Base-by-base conservation (phyloP, 495 filamentous ascomycete species). In the Chaetomium tenue region DNA sequence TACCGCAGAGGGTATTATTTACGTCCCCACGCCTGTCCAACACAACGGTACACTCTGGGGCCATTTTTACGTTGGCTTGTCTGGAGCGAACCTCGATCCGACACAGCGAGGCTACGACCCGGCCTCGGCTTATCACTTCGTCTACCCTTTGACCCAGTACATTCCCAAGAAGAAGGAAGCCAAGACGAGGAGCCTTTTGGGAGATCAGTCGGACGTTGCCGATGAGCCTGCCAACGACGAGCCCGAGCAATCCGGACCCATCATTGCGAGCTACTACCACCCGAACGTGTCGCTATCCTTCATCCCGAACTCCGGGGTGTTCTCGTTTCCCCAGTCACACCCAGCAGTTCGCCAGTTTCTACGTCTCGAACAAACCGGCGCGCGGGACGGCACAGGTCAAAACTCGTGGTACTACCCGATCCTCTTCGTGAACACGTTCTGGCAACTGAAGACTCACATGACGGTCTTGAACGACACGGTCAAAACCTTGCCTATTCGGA, bases 331-430 rank as follows among this genome's bases (percentile, higher is more conserved):
- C n/a, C 79, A 83, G 60, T 77, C 91, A 60, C 89, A 91, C 60
- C 89, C 90, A 0, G 88, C 91, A 1, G 77, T 89, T 53, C 85
- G 88, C 13, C 87, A 92, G 70, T 91, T 89, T 71, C 75, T 97
- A 2, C 84, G 86, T 37, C 82, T 96, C 52, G 94, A 98, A 71
- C 76, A 76, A 1, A 78, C 91, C 73, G 65, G 89, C 82, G 73
- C 90, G 83, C 63, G 94, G 39, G 94, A 98, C 76, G 82, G 78
- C 6, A 86, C 86, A 6, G 94, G 94, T 8, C 84, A 92, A 74
- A 93, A 97, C 77, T 89, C 89, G 50, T 98, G 94, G 94, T 98
- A 97, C 76, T 98, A 82, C 73, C 94, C 94, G 5, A 87, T 96
- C 60, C 75, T 96, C 33, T 98, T 88, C 72, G 75, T 92, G 75